Conservation (phyloP, 2,329 filamentous ascomycete genomes). For the Aureobasidium namibiae region DNA sequence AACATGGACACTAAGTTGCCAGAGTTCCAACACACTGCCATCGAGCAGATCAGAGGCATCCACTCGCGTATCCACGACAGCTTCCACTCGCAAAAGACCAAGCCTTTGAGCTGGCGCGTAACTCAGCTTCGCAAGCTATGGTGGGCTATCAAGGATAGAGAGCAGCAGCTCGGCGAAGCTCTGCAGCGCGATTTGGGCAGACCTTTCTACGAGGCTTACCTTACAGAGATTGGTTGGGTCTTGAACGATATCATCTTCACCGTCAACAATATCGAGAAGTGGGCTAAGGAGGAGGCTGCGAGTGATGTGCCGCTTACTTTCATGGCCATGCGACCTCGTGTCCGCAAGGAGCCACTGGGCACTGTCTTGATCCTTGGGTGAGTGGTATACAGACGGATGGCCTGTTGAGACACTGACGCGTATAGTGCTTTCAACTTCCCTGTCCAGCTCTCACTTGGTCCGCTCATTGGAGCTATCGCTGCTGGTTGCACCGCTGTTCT, state of each 20-base stretch:
- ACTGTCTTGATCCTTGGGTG: slow-evolving; percentile 74
- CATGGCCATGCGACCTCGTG: slow-evolving; percentile 61
- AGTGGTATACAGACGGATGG: slow-evolving; percentile 16
- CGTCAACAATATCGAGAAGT: slow-evolving; percentile 69
- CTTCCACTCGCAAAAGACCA: slow-evolving; percentile 75
- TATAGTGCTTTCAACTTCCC: slow-evolving; percentile 86
- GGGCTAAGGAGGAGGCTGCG: slow-evolving; percentile 73
- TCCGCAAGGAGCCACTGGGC: slow-evolving; percentile 83
- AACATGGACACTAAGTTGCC: slow-evolving; percentile 3
- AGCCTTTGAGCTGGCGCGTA: slow-evolving; percentile 71
- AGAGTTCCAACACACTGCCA: slow-evolving; percentile 42
- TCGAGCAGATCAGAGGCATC: slow-evolving; percentile 57
- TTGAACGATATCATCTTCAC: slow-evolving; percentile 75
- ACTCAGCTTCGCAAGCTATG: slow-evolving; percentile 88
- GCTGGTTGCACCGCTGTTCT: slow-evolving; percentile 84
- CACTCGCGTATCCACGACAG: slow-evolving; percentile 55
- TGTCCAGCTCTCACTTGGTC: slow-evolving; percentile 67
- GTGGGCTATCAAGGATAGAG: slow-evolving; percentile 79
- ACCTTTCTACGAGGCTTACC: slow-evolving; percentile 61
- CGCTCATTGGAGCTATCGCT: slow-evolving; percentile 80
- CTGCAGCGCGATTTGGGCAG: slow-evolving; percentile 72
- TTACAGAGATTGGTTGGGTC: slow-evolving; percentile 70
- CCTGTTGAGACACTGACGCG: not conserved
- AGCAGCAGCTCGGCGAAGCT: slow-evolving; percentile 63
- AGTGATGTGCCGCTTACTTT: slow-evolving; percentile 61